Conservation (phyloP, 164 flowering plant genomes). For the Amborella trichopoda region DNA sequence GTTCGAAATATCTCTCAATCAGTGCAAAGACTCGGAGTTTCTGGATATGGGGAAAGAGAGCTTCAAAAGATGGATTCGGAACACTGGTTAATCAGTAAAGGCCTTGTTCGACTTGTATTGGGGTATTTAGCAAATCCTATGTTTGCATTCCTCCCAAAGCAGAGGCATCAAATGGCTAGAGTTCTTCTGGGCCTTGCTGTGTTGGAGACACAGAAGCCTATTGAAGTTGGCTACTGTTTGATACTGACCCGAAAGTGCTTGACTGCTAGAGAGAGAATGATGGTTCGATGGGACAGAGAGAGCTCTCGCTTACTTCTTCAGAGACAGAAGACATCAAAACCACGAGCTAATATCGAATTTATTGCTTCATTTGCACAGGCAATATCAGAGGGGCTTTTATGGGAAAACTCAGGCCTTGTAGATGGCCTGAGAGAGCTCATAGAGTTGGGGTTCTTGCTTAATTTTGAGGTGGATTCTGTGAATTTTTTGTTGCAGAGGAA, state of each 20-base stretch:
- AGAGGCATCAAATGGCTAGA: conserved; percentile 25
- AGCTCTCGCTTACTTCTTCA: conserved; percentile 23
- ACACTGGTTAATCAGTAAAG: conserved; percentile 16
- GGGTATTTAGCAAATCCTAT: conserved; percentile 36
- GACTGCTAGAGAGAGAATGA: too few relatives aligned
- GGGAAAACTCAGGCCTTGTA: conserved; percentile 37
- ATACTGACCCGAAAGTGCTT: conserved; percentile 1
- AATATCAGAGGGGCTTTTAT: conserved; percentile 45
- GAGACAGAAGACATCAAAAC: conserved; percentile 25
- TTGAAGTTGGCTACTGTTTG: conserved; percentile 19
- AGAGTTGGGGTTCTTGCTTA: conserved; percentile 36
- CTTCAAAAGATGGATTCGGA: conserved; percentile 13
- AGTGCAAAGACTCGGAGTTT: conserved; percentile 21
- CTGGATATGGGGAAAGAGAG: conserved; percentile 4
- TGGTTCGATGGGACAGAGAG: conserved; percentile 41
- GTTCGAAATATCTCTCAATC: conserved; percentile 13
- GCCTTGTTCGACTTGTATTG: conserved; percentile 30
- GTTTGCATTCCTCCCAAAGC: conserved; percentile 19
- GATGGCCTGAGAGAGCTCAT: conserved; percentile 36
- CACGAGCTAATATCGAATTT: conserved; percentile 21
- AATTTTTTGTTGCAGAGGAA: conserved; percentile 36
- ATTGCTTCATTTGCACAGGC: conserved; percentile 37
- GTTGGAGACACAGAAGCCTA: conserved; percentile 29
- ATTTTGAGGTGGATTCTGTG: conserved; percentile 42
- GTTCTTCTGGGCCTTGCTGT: conserved; percentile 25